Evolutionary conservation across 2,329 filamentous ascomycete genomes (phyloP).

Genomic region (Chaetomium sp.): DNA sequence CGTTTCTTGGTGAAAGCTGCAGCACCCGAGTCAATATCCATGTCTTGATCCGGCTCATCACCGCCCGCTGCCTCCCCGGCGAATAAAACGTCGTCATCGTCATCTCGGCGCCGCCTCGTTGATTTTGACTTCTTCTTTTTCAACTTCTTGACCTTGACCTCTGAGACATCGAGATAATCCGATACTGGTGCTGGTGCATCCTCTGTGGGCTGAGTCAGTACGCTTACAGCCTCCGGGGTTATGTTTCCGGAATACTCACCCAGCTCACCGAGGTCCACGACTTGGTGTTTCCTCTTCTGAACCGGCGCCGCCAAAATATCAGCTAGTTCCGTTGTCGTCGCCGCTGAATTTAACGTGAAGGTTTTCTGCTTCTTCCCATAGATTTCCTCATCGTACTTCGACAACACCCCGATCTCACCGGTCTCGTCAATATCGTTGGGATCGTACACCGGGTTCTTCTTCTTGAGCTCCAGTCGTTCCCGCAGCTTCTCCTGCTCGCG

Average conservation of each 20-base stretch:
- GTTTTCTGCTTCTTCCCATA: constrained; percentile 80
- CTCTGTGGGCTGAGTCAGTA: constrained; percentile 37
- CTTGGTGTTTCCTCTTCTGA: constrained; percentile 59
- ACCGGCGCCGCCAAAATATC: constrained; percentile 47
- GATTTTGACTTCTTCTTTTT: constrained; percentile 84
- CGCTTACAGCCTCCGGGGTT: constrained; percentile 12
- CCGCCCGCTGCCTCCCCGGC: constrained; percentile 31
- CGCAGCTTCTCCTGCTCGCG: constrained; percentile 65
- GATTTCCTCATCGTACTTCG: constrained; percentile 95
- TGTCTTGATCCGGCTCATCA: constrained; percentile 43
- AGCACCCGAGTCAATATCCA: constrained; percentile 68
- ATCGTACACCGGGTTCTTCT: constrained; percentile 83
- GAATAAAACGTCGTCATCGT: constrained; percentile 54
- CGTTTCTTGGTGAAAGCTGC: constrained; percentile 50
- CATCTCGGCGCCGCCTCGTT: constrained; percentile 61
- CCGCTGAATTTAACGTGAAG: constrained; percentile 79
- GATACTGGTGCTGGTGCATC: constrained; percentile 57
- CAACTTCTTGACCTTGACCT: constrained; percentile 89
- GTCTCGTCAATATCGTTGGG: constrained; percentile 66
- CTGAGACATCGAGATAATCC: constrained; percentile 80
- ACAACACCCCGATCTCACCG: constrained; percentile 62
- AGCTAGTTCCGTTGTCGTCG: constrained; percentile 58
- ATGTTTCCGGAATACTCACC: constrained; percentile 31
- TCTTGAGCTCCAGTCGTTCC: constrained; percentile 79
- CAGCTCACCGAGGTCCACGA: constrained; percentile 69